Evolutionary conservation across 2,329 filamentous ascomycete species (phyloP).

Genomic region (Claviceps capensis): DNA sequence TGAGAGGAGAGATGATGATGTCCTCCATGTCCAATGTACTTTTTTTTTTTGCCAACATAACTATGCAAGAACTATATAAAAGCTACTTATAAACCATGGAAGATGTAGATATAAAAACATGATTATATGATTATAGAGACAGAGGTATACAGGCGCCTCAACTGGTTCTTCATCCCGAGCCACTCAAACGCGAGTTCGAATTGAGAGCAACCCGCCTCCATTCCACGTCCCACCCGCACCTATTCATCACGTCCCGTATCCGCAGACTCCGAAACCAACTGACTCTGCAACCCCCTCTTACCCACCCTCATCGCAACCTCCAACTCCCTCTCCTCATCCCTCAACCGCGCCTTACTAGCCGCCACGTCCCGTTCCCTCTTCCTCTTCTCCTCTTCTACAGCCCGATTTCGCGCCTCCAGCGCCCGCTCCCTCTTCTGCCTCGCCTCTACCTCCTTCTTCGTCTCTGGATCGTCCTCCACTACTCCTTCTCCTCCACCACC

Average conservation of each 20-base stretch:
- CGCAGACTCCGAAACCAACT: slow-evolving; percentile 27
- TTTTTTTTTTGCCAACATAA: too few species aligned
- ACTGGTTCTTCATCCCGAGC: too few species aligned
- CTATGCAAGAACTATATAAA: too few species aligned
- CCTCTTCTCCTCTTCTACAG: slow-evolving; percentile 49
- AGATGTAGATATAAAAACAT: too few species aligned
- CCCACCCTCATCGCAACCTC: slow-evolving; percentile 55
- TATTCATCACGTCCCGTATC: slow-evolving; percentile 12
- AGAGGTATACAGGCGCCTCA: too few species aligned
- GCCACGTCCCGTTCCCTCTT: slow-evolving; percentile 44
- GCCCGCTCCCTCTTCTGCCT: slow-evolving; percentile 50
- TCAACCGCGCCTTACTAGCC: slow-evolving; percentile 44
- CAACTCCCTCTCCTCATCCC: slow-evolving; percentile 55
- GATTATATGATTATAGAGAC: too few species aligned
- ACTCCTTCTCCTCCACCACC: slow-evolving; percentile 30
- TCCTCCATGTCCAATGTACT: too few species aligned
- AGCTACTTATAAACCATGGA: too few species aligned
- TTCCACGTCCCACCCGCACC: background rate
- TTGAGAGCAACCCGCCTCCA: too few species aligned
- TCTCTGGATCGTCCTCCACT: slow-evolving; percentile 35
- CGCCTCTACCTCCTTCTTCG: slow-evolving; percentile 34
- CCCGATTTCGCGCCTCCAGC: slow-evolving; percentile 47
- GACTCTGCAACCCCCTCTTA: slow-evolving; percentile 50
- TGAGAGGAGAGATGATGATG: too few species aligned
- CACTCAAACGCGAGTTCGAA: too few species aligned